Conservation (phyloP, 1,284 basidiomycete genomes). For the Somion occarium region DNA sequence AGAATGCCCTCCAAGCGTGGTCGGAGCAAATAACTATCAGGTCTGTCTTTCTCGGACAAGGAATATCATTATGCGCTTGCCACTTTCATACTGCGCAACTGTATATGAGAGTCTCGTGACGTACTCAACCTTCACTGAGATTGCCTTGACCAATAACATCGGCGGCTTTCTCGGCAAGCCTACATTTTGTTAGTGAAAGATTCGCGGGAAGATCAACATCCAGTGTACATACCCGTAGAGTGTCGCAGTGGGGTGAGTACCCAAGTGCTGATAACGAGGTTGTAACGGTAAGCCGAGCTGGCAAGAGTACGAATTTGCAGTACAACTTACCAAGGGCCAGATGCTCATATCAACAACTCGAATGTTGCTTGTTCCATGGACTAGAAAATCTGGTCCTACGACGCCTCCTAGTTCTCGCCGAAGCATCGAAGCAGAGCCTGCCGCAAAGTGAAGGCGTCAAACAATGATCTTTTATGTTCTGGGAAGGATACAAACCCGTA, state of each 20-base stretch:
- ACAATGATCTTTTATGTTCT: neutral
- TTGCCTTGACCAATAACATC: no score
- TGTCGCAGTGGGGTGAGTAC: neutral
- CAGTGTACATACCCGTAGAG: neutral
- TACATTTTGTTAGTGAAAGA: neutral
- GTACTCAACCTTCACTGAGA: no score
- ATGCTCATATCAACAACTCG: slow-evolving; percentile 33
- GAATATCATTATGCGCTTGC: no score
- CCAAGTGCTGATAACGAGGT: neutral
- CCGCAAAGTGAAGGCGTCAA: neutral
- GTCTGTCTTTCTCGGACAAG: no score
- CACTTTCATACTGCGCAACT: no score
- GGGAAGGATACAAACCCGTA: neutral
- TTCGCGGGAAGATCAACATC: no score
- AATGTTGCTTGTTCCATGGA: slow-evolving; percentile 33
- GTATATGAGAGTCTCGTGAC: no score
- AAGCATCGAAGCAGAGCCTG: slow-evolving; percentile 24
- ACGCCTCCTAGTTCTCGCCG: slow-evolving; percentile 24
- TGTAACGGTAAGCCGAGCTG: neutral
- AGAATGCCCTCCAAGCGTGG: no score
- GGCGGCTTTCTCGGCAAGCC: neutral
- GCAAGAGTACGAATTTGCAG: neutral
- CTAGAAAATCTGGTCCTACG: slow-evolving; percentile 30
- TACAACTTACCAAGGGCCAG: slow-evolving; percentile 21
- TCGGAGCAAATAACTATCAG: no score